Percentiles rank a stretch among this genome's conserved stretches.
Evolutionary conservation across 2,329 filamentous ascomycete species (phyloP).

Genomic region (Fragosphaeria purpurea): DNA sequence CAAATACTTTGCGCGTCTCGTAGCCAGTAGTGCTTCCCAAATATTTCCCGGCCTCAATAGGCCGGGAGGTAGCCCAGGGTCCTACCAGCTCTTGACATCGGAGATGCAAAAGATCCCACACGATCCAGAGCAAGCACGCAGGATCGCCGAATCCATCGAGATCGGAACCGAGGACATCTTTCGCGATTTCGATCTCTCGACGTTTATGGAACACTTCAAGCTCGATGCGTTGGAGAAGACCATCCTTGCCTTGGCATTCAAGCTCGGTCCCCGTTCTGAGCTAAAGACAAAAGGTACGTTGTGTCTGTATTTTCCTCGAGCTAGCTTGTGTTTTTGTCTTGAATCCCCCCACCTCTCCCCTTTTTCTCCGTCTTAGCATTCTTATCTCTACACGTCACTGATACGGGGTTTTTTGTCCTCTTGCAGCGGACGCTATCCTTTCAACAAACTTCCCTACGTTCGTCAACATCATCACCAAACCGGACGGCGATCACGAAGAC

Average conservation of each 20-base stretch:
- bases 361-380: background rate
- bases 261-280: slow-evolving; percentile 68
- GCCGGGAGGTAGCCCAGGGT: slow-evolving; percentile 64
- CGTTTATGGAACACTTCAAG: slow-evolving; percentile 93
- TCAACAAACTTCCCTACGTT: slow-evolving; percentile 71
- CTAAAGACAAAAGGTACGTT: slow-evolving; percentile 76
- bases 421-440: slow-evolving; percentile 75
- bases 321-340: too few relatives aligned
- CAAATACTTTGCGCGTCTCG: slow-evolving; percentile 87
- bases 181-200: slow-evolving; percentile 89
- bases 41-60: slow-evolving; percentile 77
- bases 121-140: slow-evolving; percentile 72
- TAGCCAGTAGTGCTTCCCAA: slow-evolving; percentile 81
- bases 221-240: slow-evolving; percentile 82
- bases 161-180: slow-evolving; percentile 86
- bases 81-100: slow-evolving; percentile 69
- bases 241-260: slow-evolving; percentile 79
- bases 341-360: background rate
- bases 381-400: background rate
- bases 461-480: slow-evolving; percentile 61
- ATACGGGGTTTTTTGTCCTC: too few relatives aligned
- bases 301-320: slow-evolving; percentile 1
- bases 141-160: slow-evolving; percentile 90
- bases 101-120: slow-evolving; percentile 81
- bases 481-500: slow-evolving; percentile 55